phyloP scores from a whole-genome alignment of 2,329 filamentous ascomycete genomes.

The Tolypocladium ovalisporum region DNA sequence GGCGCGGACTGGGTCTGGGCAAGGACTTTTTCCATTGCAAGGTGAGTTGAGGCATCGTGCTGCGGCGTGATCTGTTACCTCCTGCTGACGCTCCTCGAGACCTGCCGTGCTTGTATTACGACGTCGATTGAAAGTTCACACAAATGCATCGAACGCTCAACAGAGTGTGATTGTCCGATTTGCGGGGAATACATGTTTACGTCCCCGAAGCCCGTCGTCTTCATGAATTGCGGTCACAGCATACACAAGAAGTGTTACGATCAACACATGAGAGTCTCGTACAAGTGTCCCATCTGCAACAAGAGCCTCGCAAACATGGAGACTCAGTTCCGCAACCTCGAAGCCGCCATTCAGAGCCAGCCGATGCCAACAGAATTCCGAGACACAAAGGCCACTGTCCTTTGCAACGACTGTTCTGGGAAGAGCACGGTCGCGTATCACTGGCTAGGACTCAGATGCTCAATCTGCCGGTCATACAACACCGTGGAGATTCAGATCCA shows the following conservation, averaged over 20 bases:
- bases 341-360: slow-evolving; percentile 75
- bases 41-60: slow-evolving; percentile 34
- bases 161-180: slow-evolving; percentile 92
- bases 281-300: slow-evolving; percentile 94
- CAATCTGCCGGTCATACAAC: slow-evolving; percentile 59
- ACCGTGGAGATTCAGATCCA: slow-evolving; percentile 55
- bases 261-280: slow-evolving; percentile 78
- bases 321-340: slow-evolving; percentile 80
- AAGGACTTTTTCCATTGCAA: slow-evolving; percentile 99
- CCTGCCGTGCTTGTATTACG: slow-evolving; percentile 87
- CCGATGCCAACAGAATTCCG: slow-evolving; percentile 83
- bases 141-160: slow-evolving; percentile 88
- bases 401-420: slow-evolving; percentile 91
- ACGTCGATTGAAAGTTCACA: slow-evolving; percentile 78
- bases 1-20: slow-evolving; percentile 79
- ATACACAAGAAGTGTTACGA: slow-evolving; percentile 87
- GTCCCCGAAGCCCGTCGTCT: slow-evolving; percentile 77
- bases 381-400: slow-evolving; percentile 69
- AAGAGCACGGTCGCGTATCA: slow-evolving; percentile 83
- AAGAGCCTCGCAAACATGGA: slow-evolving; percentile 98
- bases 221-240: slow-evolving; percentile 92
- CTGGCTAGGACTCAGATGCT: slow-evolving; percentile 89
- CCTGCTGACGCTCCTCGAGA: slow-evolving; percentile 34
- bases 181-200: slow-evolving; percentile 96
- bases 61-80: no score